Conservation (phyloP, 1,139 yeast species). For the Kurtzmaniella quercitrusa region DNA sequence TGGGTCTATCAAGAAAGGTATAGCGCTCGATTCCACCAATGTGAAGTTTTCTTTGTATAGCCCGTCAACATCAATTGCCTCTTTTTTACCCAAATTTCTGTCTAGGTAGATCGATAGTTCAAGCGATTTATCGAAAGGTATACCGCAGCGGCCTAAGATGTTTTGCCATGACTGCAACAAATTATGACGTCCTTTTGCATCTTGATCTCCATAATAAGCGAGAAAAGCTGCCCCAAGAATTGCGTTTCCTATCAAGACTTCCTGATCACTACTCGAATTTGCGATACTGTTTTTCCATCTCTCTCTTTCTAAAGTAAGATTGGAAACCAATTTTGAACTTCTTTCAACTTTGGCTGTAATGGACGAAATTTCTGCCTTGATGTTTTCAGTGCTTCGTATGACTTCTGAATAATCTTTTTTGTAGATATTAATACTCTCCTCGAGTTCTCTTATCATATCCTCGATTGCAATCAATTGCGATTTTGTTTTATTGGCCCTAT, state of each 20-base stretch:
- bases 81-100: constrained; percentile 20
- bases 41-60: constrained; percentile 61
- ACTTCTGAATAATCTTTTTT: constrained; percentile 66
- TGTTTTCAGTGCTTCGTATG: constrained; percentile 74
- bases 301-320: constrained; percentile 62
- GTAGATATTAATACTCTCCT: constrained; percentile 61
- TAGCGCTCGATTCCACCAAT: constrained; percentile 38
- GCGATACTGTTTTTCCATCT: constrained; percentile 68
- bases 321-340: constrained; percentile 60
- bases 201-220: constrained; percentile 59
- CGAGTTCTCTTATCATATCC: constrained; percentile 76
- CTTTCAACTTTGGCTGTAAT: constrained; percentile 63
- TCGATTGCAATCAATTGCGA: constrained; percentile 73
- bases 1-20: constrained; percentile 74
- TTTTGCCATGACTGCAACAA: constrained; percentile 40
- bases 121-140: constrained; percentile 39
- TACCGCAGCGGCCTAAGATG: constrained; percentile 31
- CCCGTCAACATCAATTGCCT: constrained; percentile 35
- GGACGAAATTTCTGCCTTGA: constrained; percentile 63
- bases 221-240: constrained; percentile 59
- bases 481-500: constrained; percentile 56
- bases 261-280: constrained; percentile 45
- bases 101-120: constrained; percentile 34
- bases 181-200: constrained; percentile 46
- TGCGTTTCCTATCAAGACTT: constrained; percentile 59